Conservation (phyloP, 139 green algal genomes). For the Micractinium conductrix region DNA sequence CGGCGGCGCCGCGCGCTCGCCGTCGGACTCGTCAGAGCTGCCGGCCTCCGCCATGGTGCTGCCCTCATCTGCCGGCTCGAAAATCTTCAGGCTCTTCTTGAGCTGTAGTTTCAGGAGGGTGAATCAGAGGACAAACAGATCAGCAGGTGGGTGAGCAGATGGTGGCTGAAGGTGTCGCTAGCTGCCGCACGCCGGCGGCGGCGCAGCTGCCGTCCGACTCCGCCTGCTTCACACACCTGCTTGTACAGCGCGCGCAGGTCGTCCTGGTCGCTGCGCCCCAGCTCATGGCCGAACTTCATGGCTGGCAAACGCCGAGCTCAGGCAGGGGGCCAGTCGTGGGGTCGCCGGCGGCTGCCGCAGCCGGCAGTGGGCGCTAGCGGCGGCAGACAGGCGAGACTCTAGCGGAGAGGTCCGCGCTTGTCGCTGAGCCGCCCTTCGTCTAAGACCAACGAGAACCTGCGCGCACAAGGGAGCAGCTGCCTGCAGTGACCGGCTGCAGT, state of each 20-base stretch:
- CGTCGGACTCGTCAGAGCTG: background rate
- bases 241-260: constrained; percentile 29
- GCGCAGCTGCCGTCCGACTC: background rate
- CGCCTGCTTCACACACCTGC: background rate
- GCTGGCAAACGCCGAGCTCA: too few species aligned
- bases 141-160: too few species aligned
- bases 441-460: too few species aligned
- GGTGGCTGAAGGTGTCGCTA: background rate
- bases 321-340: too few species aligned
- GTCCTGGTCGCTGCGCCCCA: background rate
- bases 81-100: constrained; percentile 33
- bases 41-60: background rate
- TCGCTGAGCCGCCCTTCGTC: too few species aligned
- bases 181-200: background rate
- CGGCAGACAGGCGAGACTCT: too few species aligned
- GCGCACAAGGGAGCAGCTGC: too few species aligned
- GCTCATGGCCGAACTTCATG: constrained; percentile 25
- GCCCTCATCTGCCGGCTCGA: background rate
- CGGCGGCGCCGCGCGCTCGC: background rate
- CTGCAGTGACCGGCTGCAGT: too few species aligned
- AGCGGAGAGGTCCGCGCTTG: too few species aligned
- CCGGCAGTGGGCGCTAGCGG: too few species aligned
- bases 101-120: background rate
- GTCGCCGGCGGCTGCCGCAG: too few species aligned
- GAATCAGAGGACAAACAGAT: background rate